phyloP scores from a whole-genome alignment of 2,329 filamentous ascomycete genomes.

The Trichothecium roseum region DNA sequence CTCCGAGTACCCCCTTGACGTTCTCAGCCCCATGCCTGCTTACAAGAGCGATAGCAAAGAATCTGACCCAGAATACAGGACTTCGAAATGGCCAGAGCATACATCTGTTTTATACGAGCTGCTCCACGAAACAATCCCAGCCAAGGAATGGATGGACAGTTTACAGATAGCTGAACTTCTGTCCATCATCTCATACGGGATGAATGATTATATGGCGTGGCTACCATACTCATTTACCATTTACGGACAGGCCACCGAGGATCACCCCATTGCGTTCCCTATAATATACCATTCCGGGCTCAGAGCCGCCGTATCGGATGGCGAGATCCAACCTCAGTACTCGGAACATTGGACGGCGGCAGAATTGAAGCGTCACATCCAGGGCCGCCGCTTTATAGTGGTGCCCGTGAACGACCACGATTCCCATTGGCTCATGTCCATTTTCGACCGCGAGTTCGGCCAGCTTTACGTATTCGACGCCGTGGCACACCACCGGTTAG shows the following conservation, averaged over 20 bases:
- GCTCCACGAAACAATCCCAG: conserved; percentile 4
- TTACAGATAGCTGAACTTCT: conserved; percentile 8
- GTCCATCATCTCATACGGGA: conserved; percentile 10
- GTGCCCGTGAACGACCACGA: not conserved
- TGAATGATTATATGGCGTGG: conserved; percentile 6
- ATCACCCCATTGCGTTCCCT: too few relatives aligned
- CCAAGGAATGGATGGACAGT: not conserved
- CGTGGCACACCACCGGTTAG: conserved; percentile 1
- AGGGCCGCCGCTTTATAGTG: too few relatives aligned
- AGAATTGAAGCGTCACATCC: too few relatives aligned
- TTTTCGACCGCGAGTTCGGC: conserved; percentile 10
- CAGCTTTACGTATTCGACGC: conserved; percentile 12
- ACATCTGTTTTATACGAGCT: conserved; percentile 7
- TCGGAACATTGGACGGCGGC: too few relatives aligned
- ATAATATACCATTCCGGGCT: too few relatives aligned
- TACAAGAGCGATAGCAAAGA: conserved; percentile 4
- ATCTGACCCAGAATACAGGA: conserved; percentile 1
- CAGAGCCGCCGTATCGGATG: too few relatives aligned
- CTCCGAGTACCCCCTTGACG: conserved; percentile 4
- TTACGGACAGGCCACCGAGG: too few relatives aligned
- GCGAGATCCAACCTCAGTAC: too few relatives aligned
- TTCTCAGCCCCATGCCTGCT: conserved; percentile 9
- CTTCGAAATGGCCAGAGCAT: conserved; percentile 7
- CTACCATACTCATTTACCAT: not conserved
- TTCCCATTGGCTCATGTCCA: conserved; percentile 10